Evolutionary conservation across 1,139 yeast species (phyloP), one percentile per base, ranked within the genome.

Genomic region (Candida smagusa): DNA sequence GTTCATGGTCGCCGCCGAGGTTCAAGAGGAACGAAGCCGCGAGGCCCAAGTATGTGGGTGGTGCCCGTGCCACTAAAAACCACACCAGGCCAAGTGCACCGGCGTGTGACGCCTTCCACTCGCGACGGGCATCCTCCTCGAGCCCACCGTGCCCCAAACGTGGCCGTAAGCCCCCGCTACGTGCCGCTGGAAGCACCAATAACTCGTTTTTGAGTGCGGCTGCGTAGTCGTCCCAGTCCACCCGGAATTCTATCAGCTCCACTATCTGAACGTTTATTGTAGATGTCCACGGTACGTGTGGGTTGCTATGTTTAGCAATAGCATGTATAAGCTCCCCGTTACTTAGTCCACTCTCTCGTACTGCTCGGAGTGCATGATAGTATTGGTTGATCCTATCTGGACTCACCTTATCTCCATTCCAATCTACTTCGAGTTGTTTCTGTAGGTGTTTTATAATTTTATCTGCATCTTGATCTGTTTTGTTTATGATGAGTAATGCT

Each of bases 1-100:
- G 64, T 19, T 74, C 77, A 36, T 69, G 68, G 42, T 75, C 77
- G 47, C 79, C 84, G 13, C 77, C 52, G 8, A 77, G 53, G 41
- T 76, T 76, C 19, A 80, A 53, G 4, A 65, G 57, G 7, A 78
- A 68, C 1, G 84, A 77, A 0, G 79, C 59, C 1, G 77, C 43
- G 5, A 16, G 19, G 5, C 19, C 19, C 19, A 16, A 16, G 19
- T 16, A 5, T 16, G 19, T 5, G 19, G 19, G 19, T 16, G 19
- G 19, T 16, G 19, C 19, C 5, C 19, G 19, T 5, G 19, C 19
- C 19, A 73, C 48, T 19, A 65, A 41, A 31, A 58, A 54, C 51
- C 63, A 61, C 3, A 68, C 59, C 50, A 54, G 50, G 1, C 70
- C 52, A 7, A 65, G 35, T 16, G 19, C 19, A 16, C 5, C 19